phyloP scores from a whole-genome alignment of 768 basidiomycete genomes.

The Daedaleopsis sinensis region DNA sequence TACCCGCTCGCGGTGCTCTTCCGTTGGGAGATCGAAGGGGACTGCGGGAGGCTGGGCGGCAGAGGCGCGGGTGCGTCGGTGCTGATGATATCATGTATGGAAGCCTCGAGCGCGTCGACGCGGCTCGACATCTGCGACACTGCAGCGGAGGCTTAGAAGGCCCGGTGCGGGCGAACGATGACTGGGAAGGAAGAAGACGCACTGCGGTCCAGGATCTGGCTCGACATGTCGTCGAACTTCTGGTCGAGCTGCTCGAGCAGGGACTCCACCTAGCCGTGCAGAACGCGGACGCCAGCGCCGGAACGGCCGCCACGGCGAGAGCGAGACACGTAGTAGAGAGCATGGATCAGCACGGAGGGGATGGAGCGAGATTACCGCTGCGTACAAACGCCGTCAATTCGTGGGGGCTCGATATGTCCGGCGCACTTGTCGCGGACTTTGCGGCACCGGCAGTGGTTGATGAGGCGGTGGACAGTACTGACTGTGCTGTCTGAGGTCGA shows the following conservation, averaged over 20 bases:
- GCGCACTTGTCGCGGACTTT: constrained; percentile 35
- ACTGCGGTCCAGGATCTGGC: constrained; percentile 86
- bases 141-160: constrained; percentile 35
- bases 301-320: background rate
- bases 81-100: constrained; percentile 92
- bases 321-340: background rate
- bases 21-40: constrained; percentile 43
- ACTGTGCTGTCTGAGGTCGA: constrained; percentile 38
- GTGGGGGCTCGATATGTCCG: constrained; percentile 89
- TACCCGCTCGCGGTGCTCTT: constrained; percentile 23
- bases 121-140: constrained; percentile 94
- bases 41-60: constrained; percentile 57
- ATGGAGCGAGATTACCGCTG: constrained; percentile 23
- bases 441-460: constrained; percentile 16
- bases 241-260: constrained; percentile 85
- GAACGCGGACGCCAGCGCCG: background rate
- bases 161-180: constrained; percentile 1
- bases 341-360: constrained; percentile 1
- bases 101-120: constrained; percentile 86
- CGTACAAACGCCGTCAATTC: constrained; percentile 93
- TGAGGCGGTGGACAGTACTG: constrained; percentile 34
- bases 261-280: constrained; percentile 71
- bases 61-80: constrained; percentile 52
- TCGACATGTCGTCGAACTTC: constrained; percentile 93
- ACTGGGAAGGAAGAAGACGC: constrained; percentile 32